phyloP scores from a whole-genome alignment of 75 land plant species.

The Ceratopteris richardii region DNA sequence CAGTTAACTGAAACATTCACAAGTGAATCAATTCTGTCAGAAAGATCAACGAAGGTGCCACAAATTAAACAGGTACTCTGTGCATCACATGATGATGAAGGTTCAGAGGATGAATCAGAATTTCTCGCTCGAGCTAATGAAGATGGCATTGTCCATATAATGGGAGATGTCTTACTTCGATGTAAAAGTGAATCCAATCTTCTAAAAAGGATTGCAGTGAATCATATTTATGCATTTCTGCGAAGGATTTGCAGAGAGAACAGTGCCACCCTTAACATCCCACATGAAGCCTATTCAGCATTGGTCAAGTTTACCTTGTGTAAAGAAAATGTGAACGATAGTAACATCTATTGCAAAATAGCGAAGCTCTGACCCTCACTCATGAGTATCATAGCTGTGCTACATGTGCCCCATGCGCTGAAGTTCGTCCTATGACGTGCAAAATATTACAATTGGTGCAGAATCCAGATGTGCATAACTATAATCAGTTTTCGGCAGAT shows the following conservation, averaged over 20 bases:
- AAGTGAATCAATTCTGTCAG: constrained; percentile 2
- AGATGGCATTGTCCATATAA: constrained; percentile 73
- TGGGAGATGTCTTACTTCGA: constrained; percentile 74
- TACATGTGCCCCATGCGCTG: too few relatives aligned
- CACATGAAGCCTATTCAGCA: constrained; percentile 80
- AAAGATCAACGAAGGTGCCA: not conserved
- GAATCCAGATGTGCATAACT: too few relatives aligned
- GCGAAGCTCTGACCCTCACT: not conserved
- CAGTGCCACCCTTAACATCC: constrained; percentile 66
- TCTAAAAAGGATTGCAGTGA: constrained; percentile 54
- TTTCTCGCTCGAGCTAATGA: constrained; percentile 55
- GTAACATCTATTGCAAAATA: too few relatives aligned
- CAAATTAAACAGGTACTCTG: not conserved
- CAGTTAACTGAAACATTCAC: not conserved
- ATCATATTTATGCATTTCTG: constrained; percentile 75
- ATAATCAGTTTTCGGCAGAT: too few relatives aligned
- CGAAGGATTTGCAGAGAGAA: constrained; percentile 75
- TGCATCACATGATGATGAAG: constrained; percentile 10
- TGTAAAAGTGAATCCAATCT: constrained; percentile 52
- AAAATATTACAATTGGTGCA: too few relatives aligned
- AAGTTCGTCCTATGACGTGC: too few relatives aligned
- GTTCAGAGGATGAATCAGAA: constrained; percentile 42
- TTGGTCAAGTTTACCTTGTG: constrained; percentile 77
- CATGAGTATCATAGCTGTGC: too few relatives aligned
- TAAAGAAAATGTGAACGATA: constrained; percentile 6